Conservation (phyloP, 225 moss, liverwort and hornwort genomes). For the Sphagnum contortum region DNA sequence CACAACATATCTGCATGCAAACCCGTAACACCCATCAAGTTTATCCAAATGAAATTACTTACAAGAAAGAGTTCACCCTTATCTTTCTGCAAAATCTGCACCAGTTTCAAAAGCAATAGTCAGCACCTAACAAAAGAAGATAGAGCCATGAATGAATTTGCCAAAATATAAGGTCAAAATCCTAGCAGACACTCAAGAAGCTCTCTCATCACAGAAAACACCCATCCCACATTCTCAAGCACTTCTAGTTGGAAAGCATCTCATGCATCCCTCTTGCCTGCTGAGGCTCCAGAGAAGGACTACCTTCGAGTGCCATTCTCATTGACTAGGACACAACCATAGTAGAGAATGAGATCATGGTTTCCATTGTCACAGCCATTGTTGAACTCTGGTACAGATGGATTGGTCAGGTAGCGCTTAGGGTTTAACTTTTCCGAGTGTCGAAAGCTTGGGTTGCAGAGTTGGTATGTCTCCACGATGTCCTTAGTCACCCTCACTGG, state of each 20-base stretch:
- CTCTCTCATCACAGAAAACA: no score
- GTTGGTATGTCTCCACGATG: conserved; percentile 34
- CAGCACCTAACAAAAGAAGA: no score
- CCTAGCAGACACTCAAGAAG: no score
- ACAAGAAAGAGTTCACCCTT: neutral
- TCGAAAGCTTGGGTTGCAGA: conserved; percentile 30
- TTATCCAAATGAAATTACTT: neutral
- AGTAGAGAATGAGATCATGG: conserved; percentile 44
- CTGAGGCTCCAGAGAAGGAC: no score
- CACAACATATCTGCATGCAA: conserved; percentile 60
- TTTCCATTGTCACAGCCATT: conserved; percentile 45
- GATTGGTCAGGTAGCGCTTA: conserved; percentile 37
- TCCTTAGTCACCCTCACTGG: conserved; percentile 45
- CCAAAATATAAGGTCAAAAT: no score
- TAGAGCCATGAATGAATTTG: no score
- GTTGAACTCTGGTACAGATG: conserved; percentile 25
- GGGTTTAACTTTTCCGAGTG: conserved; percentile 39
- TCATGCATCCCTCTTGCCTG: no score
- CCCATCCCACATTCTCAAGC: no score
- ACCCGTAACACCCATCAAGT: neutral
- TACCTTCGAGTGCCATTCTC: conserved; percentile 51
- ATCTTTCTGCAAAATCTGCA: neutral
- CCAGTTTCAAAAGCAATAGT: neutral
- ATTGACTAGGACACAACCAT: conserved; percentile 35
- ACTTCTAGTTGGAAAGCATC: no score